phyloP scores from a whole-genome alignment of 2,329 filamentous ascomycete genomes.

The Aspergillus spinulosporus region DNA sequence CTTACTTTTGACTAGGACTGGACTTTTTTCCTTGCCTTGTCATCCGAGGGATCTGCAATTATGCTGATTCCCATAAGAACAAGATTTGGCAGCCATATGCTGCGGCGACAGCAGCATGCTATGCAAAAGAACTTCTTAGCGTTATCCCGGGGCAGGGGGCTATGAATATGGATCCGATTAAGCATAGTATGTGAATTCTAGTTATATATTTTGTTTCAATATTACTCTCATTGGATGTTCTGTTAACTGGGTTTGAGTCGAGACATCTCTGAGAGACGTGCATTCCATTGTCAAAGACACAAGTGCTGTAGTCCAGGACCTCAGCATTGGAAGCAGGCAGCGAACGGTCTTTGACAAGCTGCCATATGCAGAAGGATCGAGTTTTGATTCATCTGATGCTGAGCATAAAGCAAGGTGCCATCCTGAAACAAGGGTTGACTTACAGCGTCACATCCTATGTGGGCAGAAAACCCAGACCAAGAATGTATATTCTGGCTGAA shows the following conservation, averaged over 20 bases:
- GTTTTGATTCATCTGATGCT: no score
- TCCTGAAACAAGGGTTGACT: not conserved
- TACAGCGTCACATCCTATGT: not conserved
- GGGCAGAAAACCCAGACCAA: not conserved
- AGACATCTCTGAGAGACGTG: no score
- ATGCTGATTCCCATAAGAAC: conserved; percentile 9
- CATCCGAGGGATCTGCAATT: conserved; percentile 12
- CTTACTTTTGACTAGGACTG: not conserved
- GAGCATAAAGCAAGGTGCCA: not conserved
- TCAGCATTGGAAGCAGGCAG: no score
- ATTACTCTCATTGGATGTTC: no score
- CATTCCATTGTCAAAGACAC: no score
- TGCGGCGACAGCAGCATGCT: conserved; percentile 6
- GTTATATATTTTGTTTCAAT: no score
- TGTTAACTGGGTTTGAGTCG: no score
- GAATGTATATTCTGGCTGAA: not conserved
- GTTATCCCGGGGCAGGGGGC: not conserved
- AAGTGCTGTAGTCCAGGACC: no score
- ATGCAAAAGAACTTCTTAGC: conserved; percentile 3
- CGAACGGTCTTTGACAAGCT: no score
- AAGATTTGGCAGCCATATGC: not conserved
- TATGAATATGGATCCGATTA: not conserved
- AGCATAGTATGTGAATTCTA: not conserved
- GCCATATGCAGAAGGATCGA: no score
- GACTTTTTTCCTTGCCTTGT: conserved; percentile 7